Percentiles rank a stretch among this genome's conserved stretches.
These are phyloP conservation scores for Saccharomyces hybrid DNA, from an alignment of 1,139 yeast species.

Conservation along the genomic window DNA sequence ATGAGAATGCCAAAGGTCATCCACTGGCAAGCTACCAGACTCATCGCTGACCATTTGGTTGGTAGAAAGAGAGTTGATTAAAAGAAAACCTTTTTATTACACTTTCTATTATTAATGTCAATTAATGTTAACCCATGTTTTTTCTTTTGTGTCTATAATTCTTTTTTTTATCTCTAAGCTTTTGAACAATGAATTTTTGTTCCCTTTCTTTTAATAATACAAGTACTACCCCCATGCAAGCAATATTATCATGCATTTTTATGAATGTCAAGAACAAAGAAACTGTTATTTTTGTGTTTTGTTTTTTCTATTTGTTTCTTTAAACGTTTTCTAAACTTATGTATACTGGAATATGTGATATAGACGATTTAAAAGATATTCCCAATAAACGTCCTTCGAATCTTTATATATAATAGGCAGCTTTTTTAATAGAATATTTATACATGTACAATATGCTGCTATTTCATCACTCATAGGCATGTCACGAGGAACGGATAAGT, in stretches of 20 bases:
- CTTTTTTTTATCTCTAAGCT: conserved; percentile 4
- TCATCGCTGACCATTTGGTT: too few relatives aligned
- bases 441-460: background rate
- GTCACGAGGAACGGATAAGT: background rate
- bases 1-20: too few relatives aligned
- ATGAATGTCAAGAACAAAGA: background rate
- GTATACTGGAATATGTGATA: conserved; percentile 8
- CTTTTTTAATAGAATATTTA: background rate
- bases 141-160: conserved; percentile 1
- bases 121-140: background rate
- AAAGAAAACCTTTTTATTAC: background rate
- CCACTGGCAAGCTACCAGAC: too few relatives aligned
- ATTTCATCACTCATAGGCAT: background rate
- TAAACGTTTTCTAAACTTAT: background rate
- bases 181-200: background rate
- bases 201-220: background rate
- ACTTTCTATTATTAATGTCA: background rate
- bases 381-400: conserved; percentile 4
- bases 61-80: too few relatives aligned
- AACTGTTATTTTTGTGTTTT: background rate
- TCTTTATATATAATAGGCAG: background rate
- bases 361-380: conserved; percentile 6
- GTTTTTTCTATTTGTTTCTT: background rate
- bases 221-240: conserved; percentile 1
- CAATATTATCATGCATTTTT: conserved; percentile 1